Conservation (phyloP, 345 rosid genomes). For the Rhodamnia argentea region DNA sequence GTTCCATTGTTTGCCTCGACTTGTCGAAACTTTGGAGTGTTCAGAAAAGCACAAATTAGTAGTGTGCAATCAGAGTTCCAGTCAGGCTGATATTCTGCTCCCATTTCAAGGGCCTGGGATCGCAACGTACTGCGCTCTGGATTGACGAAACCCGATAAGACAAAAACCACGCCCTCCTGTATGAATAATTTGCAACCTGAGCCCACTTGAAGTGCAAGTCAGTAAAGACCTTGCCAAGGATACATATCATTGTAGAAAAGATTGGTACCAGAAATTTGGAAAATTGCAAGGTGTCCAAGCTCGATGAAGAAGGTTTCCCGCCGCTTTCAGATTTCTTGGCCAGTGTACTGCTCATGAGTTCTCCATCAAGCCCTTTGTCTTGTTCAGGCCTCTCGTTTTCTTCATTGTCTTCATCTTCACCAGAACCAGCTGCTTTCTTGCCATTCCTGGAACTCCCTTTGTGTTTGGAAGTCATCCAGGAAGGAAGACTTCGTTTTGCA, state of each 20-base stretch:
- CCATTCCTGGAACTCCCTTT: slow-evolving; percentile 9
- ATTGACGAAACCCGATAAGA: slow-evolving; percentile 76
- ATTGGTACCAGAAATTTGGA: slow-evolving; percentile 55
- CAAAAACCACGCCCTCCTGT: slow-evolving; percentile 90
- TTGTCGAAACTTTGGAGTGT: slow-evolving; percentile 89
- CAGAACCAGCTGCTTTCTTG: neutral
- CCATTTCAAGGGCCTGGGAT: slow-evolving; percentile 81
- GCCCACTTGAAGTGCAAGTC: neutral
- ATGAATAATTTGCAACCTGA: slow-evolving; percentile 11
- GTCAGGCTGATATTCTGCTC: slow-evolving; percentile 67
- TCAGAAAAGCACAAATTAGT: slow-evolving; percentile 74
- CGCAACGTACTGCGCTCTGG: slow-evolving; percentile 76
- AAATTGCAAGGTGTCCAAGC: slow-evolving; percentile 32
- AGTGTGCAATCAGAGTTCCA: slow-evolving; percentile 80
- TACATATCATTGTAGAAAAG: neutral
- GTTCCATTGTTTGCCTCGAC: slow-evolving; percentile 69
- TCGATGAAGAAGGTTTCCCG: slow-evolving; percentile 3
- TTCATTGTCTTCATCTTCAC: neutral
- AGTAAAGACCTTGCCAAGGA: neutral
- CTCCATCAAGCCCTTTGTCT: neutral
- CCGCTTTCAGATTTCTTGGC: neutral
- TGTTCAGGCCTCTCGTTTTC: neutral
- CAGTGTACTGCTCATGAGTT: neutral
- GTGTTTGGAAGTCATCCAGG: slow-evolving; percentile 60
- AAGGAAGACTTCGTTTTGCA: slow-evolving; percentile 62